Conservation (phyloP, 2,329 filamentous ascomycete genomes). For the Pseudopyricularia cyperi region DNA sequence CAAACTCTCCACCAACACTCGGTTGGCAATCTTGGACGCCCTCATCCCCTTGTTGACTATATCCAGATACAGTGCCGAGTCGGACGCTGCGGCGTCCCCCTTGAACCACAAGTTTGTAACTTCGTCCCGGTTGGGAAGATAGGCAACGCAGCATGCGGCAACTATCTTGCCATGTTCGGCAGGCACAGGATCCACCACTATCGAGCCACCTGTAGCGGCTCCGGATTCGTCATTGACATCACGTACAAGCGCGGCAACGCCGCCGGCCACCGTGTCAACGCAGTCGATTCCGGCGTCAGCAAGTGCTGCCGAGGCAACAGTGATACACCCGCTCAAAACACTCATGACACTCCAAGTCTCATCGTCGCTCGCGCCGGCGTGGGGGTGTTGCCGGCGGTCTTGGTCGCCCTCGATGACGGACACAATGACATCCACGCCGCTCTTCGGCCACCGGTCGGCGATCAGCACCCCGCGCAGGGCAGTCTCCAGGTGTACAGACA, state of each 20-base stretch:
- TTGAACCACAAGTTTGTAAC: conserved; percentile 93
- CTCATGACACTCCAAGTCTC: conserved; percentile 83
- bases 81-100: conserved; percentile 42
- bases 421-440: conserved; percentile 86
- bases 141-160: conserved; percentile 81
- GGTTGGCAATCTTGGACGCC: conserved; percentile 27
- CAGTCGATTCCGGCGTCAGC: conserved; percentile 94
- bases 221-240: conserved; percentile 14
- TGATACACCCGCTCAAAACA: conserved; percentile 82
- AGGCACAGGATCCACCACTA: conserved; percentile 71
- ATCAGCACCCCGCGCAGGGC: conserved; percentile 82
- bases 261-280: conserved; percentile 78
- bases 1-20: conserved; percentile 25
- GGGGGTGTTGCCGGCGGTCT: conserved; percentile 30
- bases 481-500: conserved; percentile 83
- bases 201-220: conserved; percentile 13
- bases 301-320: conserved; percentile 82
- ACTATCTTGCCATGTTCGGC: conserved; percentile 65
- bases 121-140: conserved; percentile 76
- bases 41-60: conserved; percentile 27
- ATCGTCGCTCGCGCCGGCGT: conserved; percentile 33
- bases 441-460: conserved; percentile 96
- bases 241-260: conserved; percentile 68
- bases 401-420: conserved; percentile 91
- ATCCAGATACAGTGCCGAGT: conserved; percentile 24